These are phyloP conservation scores for Pseudogymnoascus sp. DNA, from an alignment of 2,329 filamentous ascomycete species.

Conservation along the genomic window DNA sequence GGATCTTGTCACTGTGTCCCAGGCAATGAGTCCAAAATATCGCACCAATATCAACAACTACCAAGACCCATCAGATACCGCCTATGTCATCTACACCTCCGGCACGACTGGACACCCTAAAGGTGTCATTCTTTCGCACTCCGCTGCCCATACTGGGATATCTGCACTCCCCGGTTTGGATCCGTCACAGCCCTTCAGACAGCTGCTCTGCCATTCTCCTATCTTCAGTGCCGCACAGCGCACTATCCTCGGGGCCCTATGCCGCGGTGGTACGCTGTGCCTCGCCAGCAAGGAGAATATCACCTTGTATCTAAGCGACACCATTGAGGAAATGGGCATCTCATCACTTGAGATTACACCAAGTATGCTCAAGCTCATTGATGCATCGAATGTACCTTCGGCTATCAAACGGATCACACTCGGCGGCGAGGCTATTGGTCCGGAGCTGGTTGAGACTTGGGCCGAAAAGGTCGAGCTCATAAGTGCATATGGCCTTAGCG, in stretches of 20 bases:
- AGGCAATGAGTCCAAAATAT: not conserved
- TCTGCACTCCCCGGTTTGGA: slow-evolving; percentile 46
- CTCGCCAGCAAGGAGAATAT: slow-evolving; percentile 58
- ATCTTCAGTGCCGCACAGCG: slow-evolving; percentile 4
- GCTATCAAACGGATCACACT: slow-evolving; percentile 63
- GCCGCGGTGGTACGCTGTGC: slow-evolving; percentile 38
- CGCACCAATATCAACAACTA: slow-evolving; percentile 2
- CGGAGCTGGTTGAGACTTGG: slow-evolving; percentile 38
- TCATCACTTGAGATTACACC: slow-evolving; percentile 20
- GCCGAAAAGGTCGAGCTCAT: slow-evolving; percentile 28
- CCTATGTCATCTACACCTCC: slow-evolving; percentile 14
- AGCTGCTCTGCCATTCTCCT: slow-evolving; percentile 29
- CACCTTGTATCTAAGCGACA: slow-evolving; percentile 61
- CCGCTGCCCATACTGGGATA: slow-evolving; percentile 55
- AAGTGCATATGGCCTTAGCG: slow-evolving; percentile 69
- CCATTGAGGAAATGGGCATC: slow-evolving; percentile 54
- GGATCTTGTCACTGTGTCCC: not conserved
- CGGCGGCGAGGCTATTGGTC: slow-evolving; percentile 77
- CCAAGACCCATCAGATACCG: slow-evolving; percentile 6
- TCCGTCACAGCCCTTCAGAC: slow-evolving; percentile 25
- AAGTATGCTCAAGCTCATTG: slow-evolving; percentile 69
- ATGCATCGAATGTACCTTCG: slow-evolving; percentile 68
- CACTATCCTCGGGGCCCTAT: slow-evolving; percentile 7
- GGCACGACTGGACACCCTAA: slow-evolving; percentile 12
- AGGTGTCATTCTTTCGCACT: slow-evolving; percentile 12